phyloP scores from a whole-genome alignment of 2,329 filamentous ascomycete genomes.

The Fusarium armeniacum region DNA sequence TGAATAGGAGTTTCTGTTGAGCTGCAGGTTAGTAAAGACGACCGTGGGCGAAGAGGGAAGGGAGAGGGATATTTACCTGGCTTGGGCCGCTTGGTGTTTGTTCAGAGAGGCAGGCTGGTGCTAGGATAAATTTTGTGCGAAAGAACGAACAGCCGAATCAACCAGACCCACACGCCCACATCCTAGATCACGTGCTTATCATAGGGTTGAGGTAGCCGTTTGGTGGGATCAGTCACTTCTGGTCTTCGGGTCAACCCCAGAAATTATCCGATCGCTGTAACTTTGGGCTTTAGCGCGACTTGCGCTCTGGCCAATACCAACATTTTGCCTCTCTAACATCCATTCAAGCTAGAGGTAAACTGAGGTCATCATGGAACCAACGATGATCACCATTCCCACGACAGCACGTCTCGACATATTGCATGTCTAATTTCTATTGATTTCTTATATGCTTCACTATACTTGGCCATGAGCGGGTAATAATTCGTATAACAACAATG shows the following conservation, averaged over 20 bases:
- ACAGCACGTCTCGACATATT: slow-evolving; percentile 10
- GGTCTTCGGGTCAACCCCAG: slow-evolving; percentile 7
- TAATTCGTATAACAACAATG: neutral
- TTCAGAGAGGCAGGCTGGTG: slow-evolving; percentile 50
- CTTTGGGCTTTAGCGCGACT: slow-evolving; percentile 18
- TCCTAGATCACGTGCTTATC: no score
- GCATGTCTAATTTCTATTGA: slow-evolving; percentile 3
- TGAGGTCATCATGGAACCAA: slow-evolving; percentile 36
- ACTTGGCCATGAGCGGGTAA: neutral
- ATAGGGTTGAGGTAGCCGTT: no score
- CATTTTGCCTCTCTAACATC: slow-evolving; percentile 25
- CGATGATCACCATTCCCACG: slow-evolving; percentile 20
- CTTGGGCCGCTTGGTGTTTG: slow-evolving; percentile 59
- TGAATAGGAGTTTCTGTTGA: slow-evolving; percentile 53
- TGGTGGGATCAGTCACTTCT: neutral
- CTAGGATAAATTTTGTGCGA: slow-evolving; percentile 56
- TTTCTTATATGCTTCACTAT: neutral
- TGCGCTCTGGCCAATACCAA: slow-evolving; percentile 32
- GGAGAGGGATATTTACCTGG: slow-evolving; percentile 54
- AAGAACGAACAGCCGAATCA: no score
- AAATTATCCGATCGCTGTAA: slow-evolving; percentile 23
- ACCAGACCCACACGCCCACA: no score
- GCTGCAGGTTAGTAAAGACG: slow-evolving; percentile 51
- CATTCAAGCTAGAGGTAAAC: slow-evolving; percentile 6
- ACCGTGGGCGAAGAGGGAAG: slow-evolving; percentile 48